Conservation (phyloP, 345 rosid genomes). For the Eutrema yunnanense region DNA sequence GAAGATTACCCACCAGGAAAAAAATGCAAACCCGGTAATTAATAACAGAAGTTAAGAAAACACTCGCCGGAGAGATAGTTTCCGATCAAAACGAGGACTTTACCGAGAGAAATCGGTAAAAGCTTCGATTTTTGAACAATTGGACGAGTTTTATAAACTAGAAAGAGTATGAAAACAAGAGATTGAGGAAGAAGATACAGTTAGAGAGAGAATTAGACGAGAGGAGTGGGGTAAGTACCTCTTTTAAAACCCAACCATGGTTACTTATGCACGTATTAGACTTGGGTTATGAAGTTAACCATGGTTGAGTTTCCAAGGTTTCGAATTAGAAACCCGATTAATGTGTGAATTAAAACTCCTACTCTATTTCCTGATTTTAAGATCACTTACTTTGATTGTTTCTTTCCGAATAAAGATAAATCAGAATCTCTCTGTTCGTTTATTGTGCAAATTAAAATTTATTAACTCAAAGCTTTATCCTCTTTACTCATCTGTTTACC, state of each 20-base stretch:
- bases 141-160: background rate
- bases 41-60: background rate
- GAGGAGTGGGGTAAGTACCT: background rate
- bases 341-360: background rate
- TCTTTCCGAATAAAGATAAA: background rate
- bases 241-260: slow-evolving; percentile 20
- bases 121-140: background rate
- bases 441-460: background rate
- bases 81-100: background rate
- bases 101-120: background rate
- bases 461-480: background rate
- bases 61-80: slow-evolving; percentile 2
- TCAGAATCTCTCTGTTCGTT: background rate
- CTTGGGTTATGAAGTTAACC: slow-evolving; percentile 16
- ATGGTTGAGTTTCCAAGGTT: slow-evolving; percentile 17
- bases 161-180: slow-evolving; percentile 9
- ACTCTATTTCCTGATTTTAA: background rate
- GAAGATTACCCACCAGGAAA: slow-evolving; percentile 1
- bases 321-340: background rate
- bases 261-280: slow-evolving; percentile 17
- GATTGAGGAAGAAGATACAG: slow-evolving; percentile 16
- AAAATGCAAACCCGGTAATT: background rate
- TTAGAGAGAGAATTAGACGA: slow-evolving; percentile 1
- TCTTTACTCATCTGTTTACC: background rate
- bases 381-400: background rate